Evolutionary conservation across 1,139 yeast genomes (phyloP).

Genomic region (Diutina pseudorugosa): DNA sequence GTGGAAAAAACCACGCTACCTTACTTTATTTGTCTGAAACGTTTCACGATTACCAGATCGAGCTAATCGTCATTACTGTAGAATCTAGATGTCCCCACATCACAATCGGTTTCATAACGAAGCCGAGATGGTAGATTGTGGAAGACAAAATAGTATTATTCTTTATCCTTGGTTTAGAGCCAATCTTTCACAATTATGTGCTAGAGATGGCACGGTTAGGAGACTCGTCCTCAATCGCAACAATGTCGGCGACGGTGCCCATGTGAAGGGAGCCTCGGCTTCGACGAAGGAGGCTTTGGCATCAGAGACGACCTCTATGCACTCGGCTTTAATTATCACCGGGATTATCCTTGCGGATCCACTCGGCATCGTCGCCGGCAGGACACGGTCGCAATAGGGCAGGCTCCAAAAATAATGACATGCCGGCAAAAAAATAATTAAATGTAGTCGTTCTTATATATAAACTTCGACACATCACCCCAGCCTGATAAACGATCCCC

Average conservation of each 20-base stretch:
- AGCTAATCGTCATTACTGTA: neutral
- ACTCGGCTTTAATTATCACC: neutral
- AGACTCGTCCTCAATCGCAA: neutral
- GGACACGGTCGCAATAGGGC: neutral
- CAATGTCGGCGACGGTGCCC: neutral
- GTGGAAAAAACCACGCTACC: slow-evolving; percentile 94
- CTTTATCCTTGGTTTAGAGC: neutral
- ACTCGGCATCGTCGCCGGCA: slow-evolving; percentile 1
- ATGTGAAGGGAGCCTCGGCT: neutral
- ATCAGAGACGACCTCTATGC: neutral
- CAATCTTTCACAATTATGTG: neutral
- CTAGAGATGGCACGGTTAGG: neutral
- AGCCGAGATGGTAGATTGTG: too few species aligned
- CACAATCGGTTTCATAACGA: too few species aligned
- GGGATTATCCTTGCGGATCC: neutral
- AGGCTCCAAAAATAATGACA: neutral
- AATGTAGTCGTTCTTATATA: neutral
- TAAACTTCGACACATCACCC: neutral
- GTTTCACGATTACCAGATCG: neutral
- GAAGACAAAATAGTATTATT: too few species aligned
- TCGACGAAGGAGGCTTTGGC: neutral
- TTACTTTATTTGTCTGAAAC: slow-evolving; percentile 31
- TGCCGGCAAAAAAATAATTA: slow-evolving; percentile 1
- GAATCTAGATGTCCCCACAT: too few species aligned
- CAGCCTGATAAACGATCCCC: neutral